Base-by-base conservation (phyloP, 352 stramenopile species). In the Phytophthora podocarpi region DNA sequence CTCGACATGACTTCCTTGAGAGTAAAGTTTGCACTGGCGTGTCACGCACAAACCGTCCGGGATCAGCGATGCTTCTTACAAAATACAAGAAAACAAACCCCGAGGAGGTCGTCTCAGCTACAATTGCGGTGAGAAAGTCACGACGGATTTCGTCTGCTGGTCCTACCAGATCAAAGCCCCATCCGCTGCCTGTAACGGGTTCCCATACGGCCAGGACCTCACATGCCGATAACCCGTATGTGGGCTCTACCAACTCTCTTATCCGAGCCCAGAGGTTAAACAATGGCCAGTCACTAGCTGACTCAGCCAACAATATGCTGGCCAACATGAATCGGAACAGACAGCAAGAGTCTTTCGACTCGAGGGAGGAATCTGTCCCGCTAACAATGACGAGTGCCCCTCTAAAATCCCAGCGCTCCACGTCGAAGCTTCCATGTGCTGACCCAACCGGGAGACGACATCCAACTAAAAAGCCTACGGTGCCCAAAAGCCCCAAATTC, bases 401-500 rank as follows among this genome's bases (percentile, higher is more conserved):
- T 3, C 54, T 87, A 10, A 84, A 78, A 18, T n/a, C 66, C 0
- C 67, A 86, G 41, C 59, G 69, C 1, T 89, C 73, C 37, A 65
- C 34, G 5, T 62, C 66, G 4, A 70, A 81, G 41, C 62, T 88
- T 21, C 46, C 40, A 18, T 48, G 28, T 4, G 23, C 15, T 2
- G 68, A 73, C 4, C 15, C 62, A 15, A 26, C 35, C 49, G 59
- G 69, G 35, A 60, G 46, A 59, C 31, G 55, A 27, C n/a, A 53
- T 3, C 21, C 78, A 24, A 20, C 59, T 34, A 90, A 87, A 61
- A 80, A 76, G 7, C 64, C 91, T 21, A 94, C 85, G 1, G 85
- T 94, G 11, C 85, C 85, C 1, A 79, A 80, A 70, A 92, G 82
- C 40, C 85, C 85, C 34, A 92, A 91, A 42, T 94, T 94, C 58